Percentiles rank a stretch among this genome's conserved stretches.
Conservation (phyloP, 192 early-diverging fungal species). For the Gaertneriomyces semiglobifer region DNA sequence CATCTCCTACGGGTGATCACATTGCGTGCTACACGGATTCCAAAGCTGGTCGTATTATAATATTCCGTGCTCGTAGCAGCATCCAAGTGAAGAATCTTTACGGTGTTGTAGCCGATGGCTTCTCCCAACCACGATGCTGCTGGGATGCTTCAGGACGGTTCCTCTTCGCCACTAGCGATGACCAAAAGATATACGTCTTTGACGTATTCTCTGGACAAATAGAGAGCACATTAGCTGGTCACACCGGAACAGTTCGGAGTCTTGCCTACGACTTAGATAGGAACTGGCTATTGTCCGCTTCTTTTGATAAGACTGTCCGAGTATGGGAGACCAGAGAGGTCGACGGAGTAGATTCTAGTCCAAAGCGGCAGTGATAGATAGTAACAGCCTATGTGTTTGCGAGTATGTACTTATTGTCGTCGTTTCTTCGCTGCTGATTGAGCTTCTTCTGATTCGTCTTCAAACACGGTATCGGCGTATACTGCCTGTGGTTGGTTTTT, state of each 20-base stretch:
- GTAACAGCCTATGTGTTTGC: too few relatives aligned
- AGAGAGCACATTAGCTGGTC: conserved; percentile 52
- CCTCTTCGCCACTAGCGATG: conserved; percentile 66
- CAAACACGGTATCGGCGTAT: conserved; percentile 59
- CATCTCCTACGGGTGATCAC: conserved; percentile 53
- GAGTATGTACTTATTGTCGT: conserved; percentile 23
- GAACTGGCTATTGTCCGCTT: conserved; percentile 44
- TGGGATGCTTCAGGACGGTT: conserved; percentile 60
- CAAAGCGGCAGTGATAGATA: too few relatives aligned
- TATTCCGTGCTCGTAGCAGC: conserved; percentile 43
- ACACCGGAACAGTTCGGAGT: conserved; percentile 51
- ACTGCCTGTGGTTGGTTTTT: conserved; percentile 70
- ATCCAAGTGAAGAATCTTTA: conserved; percentile 62
- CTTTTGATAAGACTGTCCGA: conserved; percentile 60
- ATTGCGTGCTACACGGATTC: conserved; percentile 68
- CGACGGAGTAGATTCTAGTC: background rate
- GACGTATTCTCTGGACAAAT: conserved; percentile 49
- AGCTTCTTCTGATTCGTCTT: conserved; percentile 57
- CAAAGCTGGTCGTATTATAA: conserved; percentile 60
- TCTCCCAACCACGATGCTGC: conserved; percentile 60
- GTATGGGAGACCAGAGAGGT: conserved; percentile 42
- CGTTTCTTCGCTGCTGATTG: conserved; percentile 51
- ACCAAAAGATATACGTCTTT: conserved; percentile 49
- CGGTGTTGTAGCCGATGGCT: conserved; percentile 59
- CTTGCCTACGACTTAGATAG: conserved; percentile 47